Evolutionary conservation across 179 eudicot genomes (phyloP), one percentile per base, ranked within the genome.

Genomic region (Silene coronaria): DNA sequence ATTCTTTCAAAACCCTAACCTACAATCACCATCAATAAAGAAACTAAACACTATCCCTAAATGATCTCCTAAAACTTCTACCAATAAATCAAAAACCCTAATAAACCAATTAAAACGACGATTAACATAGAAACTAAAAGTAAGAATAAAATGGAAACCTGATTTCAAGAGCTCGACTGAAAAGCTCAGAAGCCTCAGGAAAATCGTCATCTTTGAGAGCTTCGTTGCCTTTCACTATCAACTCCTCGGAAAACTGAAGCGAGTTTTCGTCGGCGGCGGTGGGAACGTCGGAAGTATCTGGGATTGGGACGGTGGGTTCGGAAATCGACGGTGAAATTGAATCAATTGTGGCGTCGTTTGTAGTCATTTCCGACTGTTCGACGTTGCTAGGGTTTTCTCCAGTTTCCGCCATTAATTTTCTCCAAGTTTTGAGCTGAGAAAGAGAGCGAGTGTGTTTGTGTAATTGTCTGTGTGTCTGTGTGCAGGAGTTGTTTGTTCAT

Each of bases 161-260:
- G 82, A 94, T 90, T 81, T 94, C 98, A 19, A 94, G 91, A 84
- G 97, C 96, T 81, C 97, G 98, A 79, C 97, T 94, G 59, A 81
- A 94, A 71, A 92, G 88, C 13, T 94, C 98, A 46, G 91, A 70
- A 16, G 97, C 97, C 62, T 91, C 92, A 2, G 85, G 73, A 21
- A 75, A 94, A 78, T 91, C 96, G 13, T 45, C 66, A 2, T 87
- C 96, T 72, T 87, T 90, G 14, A 83, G 75, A 0, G 93, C 91
- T 67, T 77, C 76, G 4, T 75, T 65, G 38, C 92, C 98, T 75
- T 76, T 88, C 75, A 77, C 90, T 86, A 82, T 85, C 80, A 91
- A 81, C 84, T 91, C 93, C 14, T 85, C 89, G 1, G 97, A 83
- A n/a, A 77, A 46, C 42, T 86, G 87, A 32, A 93, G 79, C 17